These are phyloP conservation scores for Diaporthe sp. DNA, from an alignment of 2,329 filamentous ascomycete genomes.

Conservation along the genomic window DNA sequence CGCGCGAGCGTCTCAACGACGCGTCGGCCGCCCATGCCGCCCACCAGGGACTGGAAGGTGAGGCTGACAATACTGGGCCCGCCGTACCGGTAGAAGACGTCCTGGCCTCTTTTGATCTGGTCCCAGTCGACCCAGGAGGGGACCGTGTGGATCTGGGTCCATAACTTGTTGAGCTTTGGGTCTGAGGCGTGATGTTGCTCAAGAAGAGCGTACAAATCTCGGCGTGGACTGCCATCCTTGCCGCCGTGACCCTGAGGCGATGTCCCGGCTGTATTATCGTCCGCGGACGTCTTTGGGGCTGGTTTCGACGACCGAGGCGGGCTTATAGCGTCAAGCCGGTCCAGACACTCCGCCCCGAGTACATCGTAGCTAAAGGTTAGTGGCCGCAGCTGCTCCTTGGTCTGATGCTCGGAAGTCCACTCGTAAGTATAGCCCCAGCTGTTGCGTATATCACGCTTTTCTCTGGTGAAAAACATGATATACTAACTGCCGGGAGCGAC, in stretches of 20 bases:
- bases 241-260: slow-evolving; percentile 41
- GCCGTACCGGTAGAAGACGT: slow-evolving; percentile 83
- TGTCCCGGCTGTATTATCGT: not conserved
- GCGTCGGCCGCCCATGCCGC: slow-evolving; percentile 79
- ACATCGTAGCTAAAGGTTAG: slow-evolving; percentile 78
- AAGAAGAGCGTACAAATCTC: slow-evolving; percentile 76
- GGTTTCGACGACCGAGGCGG: slow-evolving; percentile 52
- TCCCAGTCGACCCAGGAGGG: slow-evolving; percentile 85
- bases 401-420: slow-evolving; percentile 76
- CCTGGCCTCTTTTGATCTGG: slow-evolving; percentile 80
- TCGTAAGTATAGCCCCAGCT: slow-evolving; percentile 78
- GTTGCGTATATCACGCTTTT: slow-evolving; percentile 43
- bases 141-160: slow-evolving; percentile 75
- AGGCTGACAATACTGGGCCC: slow-evolving; percentile 75
- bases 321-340: slow-evolving; percentile 73
- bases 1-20: slow-evolving; percentile 81
- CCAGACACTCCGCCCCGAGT: slow-evolving; percentile 75
- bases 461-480: slow-evolving; percentile 31
- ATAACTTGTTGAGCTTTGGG: slow-evolving; percentile 68
- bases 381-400: slow-evolving; percentile 69
- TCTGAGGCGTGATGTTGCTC: slow-evolving; percentile 70
- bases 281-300: not conserved
- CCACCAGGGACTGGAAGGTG: slow-evolving; percentile 75
- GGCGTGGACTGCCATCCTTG: slow-evolving; percentile 50
- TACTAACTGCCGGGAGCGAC: not conserved